These are phyloP conservation scores for Fraxinus baroniana DNA, from an alignment of 305 asterid species.

Conservation along the genomic window DNA sequence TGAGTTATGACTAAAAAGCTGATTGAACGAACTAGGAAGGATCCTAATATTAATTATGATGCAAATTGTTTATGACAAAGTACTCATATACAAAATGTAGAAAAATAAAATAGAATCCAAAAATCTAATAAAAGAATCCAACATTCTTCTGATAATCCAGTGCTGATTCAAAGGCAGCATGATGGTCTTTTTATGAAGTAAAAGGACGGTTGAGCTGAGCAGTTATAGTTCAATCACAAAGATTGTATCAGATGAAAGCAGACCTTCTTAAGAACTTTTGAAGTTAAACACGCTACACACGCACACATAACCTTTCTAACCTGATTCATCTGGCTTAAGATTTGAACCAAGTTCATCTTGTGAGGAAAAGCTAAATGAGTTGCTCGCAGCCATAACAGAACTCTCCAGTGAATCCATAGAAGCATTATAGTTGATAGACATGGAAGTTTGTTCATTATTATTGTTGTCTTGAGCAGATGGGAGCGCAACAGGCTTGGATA, in stretches of 20 bases:
- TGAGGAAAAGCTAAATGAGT: slow-evolving; percentile 31
- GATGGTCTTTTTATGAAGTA: background rate
- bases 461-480: slow-evolving; percentile 38
- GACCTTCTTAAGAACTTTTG: background rate
- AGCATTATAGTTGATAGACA: slow-evolving; percentile 30
- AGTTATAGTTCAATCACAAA: background rate
- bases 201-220: slow-evolving; percentile 1
- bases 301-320: slow-evolving; percentile 30
- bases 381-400: slow-evolving; percentile 36
- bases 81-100: background rate
- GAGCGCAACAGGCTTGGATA: slow-evolving; percentile 49
- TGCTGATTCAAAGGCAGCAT: background rate
- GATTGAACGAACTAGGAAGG: background rate
- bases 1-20: background rate
- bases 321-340: slow-evolving; percentile 45
- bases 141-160: background rate
- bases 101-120: background rate
- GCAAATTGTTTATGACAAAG: background rate
- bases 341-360: slow-evolving; percentile 33
- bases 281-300: background rate
- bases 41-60: background rate
- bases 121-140: background rate
- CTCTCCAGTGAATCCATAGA: slow-evolving; percentile 33
- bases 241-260: background rate
- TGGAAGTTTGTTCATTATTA: slow-evolving; percentile 35